Evolutionary conservation across 345 rosid genomes (phyloP).

Genomic region (Euclidium syriacum): DNA sequence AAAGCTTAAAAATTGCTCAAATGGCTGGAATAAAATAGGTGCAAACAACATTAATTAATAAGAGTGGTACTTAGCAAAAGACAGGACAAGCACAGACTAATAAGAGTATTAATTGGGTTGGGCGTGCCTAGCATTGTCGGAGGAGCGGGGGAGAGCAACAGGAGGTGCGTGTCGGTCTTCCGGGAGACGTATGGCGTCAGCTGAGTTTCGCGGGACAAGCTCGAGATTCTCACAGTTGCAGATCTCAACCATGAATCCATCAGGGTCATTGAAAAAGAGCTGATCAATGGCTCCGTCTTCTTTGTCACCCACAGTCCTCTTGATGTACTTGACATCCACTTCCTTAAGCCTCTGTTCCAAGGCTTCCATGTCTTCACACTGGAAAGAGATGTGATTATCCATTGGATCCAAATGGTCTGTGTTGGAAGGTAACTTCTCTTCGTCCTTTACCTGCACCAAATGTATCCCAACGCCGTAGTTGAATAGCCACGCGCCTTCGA

Average conservation of each 20-base stretch:
- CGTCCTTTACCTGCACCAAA: conserved; percentile 45
- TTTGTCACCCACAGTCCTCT: conserved; percentile 45
- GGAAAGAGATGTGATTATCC: conserved; percentile 76
- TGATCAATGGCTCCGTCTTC: conserved; percentile 47
- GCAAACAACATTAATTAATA: not conserved
- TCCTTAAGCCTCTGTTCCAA: conserved; percentile 47
- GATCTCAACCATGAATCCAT: conserved; percentile 76
- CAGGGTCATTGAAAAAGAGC: conserved; percentile 64
- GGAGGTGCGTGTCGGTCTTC: conserved; percentile 29
- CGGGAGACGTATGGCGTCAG: conserved; percentile 10
- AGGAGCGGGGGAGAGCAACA: not conserved
- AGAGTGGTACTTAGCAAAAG: not conserved
- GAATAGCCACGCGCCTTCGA: conserved; percentile 66
- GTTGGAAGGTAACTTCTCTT: conserved; percentile 37
- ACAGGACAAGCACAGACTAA: not conserved
- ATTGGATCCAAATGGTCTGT: conserved; percentile 41
- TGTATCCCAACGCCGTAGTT: conserved; percentile 76
- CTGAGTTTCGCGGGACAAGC: conserved; percentile 40
- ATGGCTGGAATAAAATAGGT: no score
- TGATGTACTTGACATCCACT: conserved; percentile 38
- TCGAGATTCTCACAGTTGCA: conserved; percentile 77
- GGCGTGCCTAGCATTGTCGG: not conserved
- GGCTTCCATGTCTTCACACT: conserved; percentile 53
- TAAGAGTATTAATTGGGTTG: not conserved
- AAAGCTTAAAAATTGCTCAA: no score